These are phyloP conservation scores for Phoenix roebelenii DNA, from an alignment of 176 grass and related monocot species.

Conservation along the genomic window DNA sequence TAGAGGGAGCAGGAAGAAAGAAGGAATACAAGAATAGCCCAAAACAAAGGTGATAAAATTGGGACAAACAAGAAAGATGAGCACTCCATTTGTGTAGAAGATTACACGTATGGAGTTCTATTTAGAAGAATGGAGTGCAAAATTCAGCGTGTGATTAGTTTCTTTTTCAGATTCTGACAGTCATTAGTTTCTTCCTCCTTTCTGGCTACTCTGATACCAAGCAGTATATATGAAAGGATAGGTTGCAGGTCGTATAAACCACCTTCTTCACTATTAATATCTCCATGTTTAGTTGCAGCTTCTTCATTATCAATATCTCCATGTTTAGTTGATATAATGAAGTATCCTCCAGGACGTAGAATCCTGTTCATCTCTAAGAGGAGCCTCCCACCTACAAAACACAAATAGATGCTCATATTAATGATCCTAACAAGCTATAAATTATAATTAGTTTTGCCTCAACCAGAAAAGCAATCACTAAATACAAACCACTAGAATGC, in stretches of 20 bases:
- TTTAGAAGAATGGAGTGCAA: too few species aligned
- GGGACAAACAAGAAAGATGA: not conserved
- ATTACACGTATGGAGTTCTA: too few species aligned
- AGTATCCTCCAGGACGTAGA: conserved; percentile 94
- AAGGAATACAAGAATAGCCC: not conserved
- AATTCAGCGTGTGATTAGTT: too few species aligned
- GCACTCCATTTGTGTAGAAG: too few species aligned
- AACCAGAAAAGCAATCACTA: conserved; percentile 11
- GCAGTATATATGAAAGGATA: too few species aligned
- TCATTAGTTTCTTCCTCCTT: not conserved
- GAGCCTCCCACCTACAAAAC: conserved; percentile 60
- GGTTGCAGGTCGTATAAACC: too few species aligned
- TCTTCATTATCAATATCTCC: conserved; percentile 84
- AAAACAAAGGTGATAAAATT: not conserved
- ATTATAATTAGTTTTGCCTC: not conserved
- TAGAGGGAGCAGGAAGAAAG: not conserved
- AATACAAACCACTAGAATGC: conserved; percentile 73
- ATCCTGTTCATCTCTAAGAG: conserved; percentile 95
- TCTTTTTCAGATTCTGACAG: too few species aligned
- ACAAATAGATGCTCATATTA: conserved; percentile 21
- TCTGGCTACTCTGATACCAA: not conserved
- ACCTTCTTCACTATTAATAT: too few species aligned
- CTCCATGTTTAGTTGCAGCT: conserved; percentile 29
- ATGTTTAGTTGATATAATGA: conserved; percentile 78
- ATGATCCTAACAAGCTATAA: not conserved